These are phyloP conservation scores for Metschnikowia proteae DNA, from an alignment of 805 yeast genomes.

Conservation along the genomic window DNA sequence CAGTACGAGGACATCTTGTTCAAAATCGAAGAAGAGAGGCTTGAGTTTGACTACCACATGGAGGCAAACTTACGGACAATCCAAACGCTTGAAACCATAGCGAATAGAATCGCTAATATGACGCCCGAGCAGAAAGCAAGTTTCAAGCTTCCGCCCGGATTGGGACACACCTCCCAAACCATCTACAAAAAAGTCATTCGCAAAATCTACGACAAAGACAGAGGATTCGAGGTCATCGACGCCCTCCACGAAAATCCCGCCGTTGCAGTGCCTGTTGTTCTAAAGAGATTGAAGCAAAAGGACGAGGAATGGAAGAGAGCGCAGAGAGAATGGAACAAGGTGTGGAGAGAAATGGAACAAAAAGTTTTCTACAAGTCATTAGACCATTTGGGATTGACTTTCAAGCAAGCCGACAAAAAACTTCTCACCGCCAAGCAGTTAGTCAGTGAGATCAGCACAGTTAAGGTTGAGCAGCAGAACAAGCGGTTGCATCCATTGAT, in stretches of 20 bases:
- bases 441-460: slow-evolving; percentile 86
- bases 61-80: slow-evolving; percentile 93
- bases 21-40: slow-evolving; percentile 95
- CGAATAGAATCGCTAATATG: slow-evolving; percentile 91
- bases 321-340: slow-evolving; percentile 97
- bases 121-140: slow-evolving; percentile 79
- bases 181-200: slow-evolving; percentile 91
- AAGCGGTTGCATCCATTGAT: slow-evolving; percentile 82
- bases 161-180: slow-evolving; percentile 87
- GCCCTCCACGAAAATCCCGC: slow-evolving; percentile 95
- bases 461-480: slow-evolving; percentile 85
- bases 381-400: slow-evolving; percentile 93
- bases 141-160: slow-evolving; percentile 86
- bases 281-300: slow-evolving; percentile 90
- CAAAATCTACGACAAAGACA: slow-evolving; percentile 88
- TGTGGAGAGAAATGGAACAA: slow-evolving; percentile 98
- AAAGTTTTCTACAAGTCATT: slow-evolving; percentile 89
- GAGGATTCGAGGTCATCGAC: slow-evolving; percentile 94
- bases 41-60: slow-evolving; percentile 93
- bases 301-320: slow-evolving; percentile 99
- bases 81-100: slow-evolving; percentile 92
- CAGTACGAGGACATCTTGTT: slow-evolving; percentile 95
- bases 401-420: slow-evolving; percentile 95
- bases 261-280: slow-evolving; percentile 88
- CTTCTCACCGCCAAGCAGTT: slow-evolving; percentile 83